phyloP scores from a whole-genome alignment of 345 rosid species.

The Boechera stricta region DNA sequence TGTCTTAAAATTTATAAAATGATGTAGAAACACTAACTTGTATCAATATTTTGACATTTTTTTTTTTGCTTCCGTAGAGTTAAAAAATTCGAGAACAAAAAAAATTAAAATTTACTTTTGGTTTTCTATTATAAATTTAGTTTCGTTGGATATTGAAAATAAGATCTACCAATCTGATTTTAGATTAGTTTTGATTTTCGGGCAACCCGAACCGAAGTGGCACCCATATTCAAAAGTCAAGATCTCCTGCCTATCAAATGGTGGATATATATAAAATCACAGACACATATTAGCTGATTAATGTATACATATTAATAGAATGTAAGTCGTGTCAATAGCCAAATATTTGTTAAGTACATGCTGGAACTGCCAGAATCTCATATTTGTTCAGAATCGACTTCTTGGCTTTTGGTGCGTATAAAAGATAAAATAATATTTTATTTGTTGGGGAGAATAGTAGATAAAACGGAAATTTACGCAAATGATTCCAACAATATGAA shows the following conservation, averaged over 20 bases:
- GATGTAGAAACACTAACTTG: neutral
- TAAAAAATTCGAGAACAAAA: neutral
- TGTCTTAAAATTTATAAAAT: neutral
- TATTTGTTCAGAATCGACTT: neutral
- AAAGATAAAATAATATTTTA: neutral
- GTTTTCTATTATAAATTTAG: neutral
- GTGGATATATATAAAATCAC: slow-evolving; percentile 26
- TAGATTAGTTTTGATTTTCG: neutral
- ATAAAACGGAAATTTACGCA: neutral
- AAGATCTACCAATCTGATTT: neutral
- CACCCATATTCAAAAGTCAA: slow-evolving; percentile 31
- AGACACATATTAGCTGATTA: slow-evolving; percentile 31
- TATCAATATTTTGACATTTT: neutral
- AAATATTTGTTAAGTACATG: slow-evolving; percentile 1
- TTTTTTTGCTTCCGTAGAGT: neutral
- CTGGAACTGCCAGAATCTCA: slow-evolving; percentile 15
- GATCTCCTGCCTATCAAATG: slow-evolving; percentile 16
- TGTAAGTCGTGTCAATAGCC: neutral
- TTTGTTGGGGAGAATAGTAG: neutral
- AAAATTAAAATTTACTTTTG: neutral
- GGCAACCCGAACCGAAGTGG: slow-evolving; percentile 27
- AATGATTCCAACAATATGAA: neutral
- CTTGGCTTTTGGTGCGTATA: neutral
- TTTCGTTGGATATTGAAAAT: neutral
- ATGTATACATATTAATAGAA: neutral